These are phyloP conservation scores for Amanita exitialis DNA, from an alignment of 768 basidiomycete species.

Conservation along the genomic window DNA sequence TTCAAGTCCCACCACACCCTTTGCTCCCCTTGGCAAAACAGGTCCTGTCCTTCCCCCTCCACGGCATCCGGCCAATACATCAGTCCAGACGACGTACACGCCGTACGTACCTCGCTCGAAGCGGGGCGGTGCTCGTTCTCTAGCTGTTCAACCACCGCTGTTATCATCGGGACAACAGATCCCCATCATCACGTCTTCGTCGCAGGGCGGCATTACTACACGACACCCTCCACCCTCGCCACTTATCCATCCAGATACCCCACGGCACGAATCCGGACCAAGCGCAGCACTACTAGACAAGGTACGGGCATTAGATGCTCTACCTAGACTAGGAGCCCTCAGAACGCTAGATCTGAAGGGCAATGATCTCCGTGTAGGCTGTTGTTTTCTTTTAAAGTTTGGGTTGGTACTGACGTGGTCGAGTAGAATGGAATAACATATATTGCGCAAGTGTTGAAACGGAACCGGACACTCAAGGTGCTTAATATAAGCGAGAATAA, in stretches of 20 bases:
- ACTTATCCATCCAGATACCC: constrained; percentile 11
- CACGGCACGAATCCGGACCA: constrained; percentile 35
- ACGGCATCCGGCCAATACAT: constrained; percentile 34
- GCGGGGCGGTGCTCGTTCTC: constrained; percentile 26
- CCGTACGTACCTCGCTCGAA: constrained; percentile 69
- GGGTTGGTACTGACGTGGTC: constrained; percentile 6
- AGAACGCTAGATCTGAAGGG: constrained; percentile 86
- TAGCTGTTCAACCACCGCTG: constrained; percentile 30
- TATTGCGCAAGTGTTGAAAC: constrained; percentile 90
- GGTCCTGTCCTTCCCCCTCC: constrained; percentile 27
- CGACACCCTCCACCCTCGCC: constrained; percentile 23
- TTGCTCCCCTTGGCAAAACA: constrained; percentile 16
- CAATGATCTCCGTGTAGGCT: constrained; percentile 80
- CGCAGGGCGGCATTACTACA: constrained; percentile 42
- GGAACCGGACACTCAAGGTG: constrained; percentile 91
- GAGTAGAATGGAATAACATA: constrained; percentile 70
- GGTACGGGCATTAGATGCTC: constrained; percentile 79
- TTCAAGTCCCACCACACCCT: constrained; percentile 13
- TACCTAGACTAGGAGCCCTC: constrained; percentile 79
- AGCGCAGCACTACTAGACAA: constrained; percentile 78
- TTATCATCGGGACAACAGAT: constrained; percentile 35
- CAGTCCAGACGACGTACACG: constrained; percentile 67
- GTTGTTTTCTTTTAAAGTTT: background rate
- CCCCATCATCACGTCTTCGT: constrained; percentile 62
- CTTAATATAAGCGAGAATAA: constrained; percentile 93